Evolutionary conservation across 202 grass and related monocot genomes (phyloP), one percentile per base, ranked within the genome.

Genomic region (Zizania palustris): DNA sequence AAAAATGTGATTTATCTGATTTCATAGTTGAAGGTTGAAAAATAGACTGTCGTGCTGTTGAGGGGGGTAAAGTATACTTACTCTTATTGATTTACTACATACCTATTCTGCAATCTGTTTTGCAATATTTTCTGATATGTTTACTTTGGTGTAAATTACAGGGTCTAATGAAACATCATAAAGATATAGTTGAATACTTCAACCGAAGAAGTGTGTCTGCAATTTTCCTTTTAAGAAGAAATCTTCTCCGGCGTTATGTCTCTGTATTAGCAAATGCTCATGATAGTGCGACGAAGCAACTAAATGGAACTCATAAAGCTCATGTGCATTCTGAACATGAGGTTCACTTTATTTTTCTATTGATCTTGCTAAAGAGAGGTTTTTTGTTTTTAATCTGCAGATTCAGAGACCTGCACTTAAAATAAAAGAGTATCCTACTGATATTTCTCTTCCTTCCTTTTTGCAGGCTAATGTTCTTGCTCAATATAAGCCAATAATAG

Each of bases 161-260:
- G 96, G 96, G 96, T 78, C 82, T 99, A 62, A 73, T 99, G 80
- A 80, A 95, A 59, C 40, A 96, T 69, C 92, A 99, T 77, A 4
- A 79, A 78, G 85, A 93, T 63, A 84, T 99, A 71, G 65, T 37
- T 28, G 75, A 89, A 79, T 99, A 99, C 79, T 99, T 99, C 76
- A 89, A 93, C 40, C 60, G 20, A 76, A 99, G 78, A 60, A 85
- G 96, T 54, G 96, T 95, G 13, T 93, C 83, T 77, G 78, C 51
- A 77, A 96, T 99, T 67, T 95, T 99, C 51, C 96, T 95, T 21
- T 87, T 99, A 74, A 83, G 92, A 92, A 96, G 92, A 82, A 93
- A 96, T 67, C 83, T 90, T 75, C 88, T 99, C 41, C 83, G 80
- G 60, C 80, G 90, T 45, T 60, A 92, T 75, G 89, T 99, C 44